These are phyloP conservation scores for Phylloporus sp. DNA, from an alignment of 1,284 basidiomycete species.

Conservation along the genomic window DNA sequence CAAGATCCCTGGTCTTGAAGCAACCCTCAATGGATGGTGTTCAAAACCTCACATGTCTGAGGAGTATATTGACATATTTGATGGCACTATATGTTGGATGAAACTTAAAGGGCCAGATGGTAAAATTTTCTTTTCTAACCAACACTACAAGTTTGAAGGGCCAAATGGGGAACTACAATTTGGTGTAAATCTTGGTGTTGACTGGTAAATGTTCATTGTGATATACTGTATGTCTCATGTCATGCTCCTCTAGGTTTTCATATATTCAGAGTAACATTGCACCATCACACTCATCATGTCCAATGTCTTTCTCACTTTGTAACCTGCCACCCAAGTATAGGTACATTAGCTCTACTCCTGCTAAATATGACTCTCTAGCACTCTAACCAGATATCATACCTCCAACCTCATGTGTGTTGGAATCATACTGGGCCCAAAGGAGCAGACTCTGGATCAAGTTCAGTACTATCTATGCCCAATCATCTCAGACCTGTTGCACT, in stretches of 20 bases:
- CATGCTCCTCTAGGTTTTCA: background rate
- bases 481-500: constrained; percentile 36
- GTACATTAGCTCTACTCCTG: background rate
- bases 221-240: background rate
- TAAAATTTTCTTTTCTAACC: background rate
- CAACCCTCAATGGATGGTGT: background rate
- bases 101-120: background rate
- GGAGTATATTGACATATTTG: background rate
- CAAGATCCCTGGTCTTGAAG: background rate
- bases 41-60: background rate
- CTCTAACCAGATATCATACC: background rate
- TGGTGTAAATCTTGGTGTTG: constrained; percentile 3
- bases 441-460: constrained; percentile 41
- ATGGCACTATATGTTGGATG: background rate
- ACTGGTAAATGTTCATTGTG: background rate
- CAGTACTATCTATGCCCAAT: constrained; percentile 39
- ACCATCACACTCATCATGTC: constrained; percentile 1
- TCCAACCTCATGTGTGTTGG: constrained; percentile 7
- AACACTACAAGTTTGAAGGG: background rate
- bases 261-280: constrained; percentile 2
- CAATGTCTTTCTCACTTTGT: background rate
- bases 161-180: background rate
- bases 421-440: constrained; percentile 48
- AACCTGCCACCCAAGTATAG: background rate
- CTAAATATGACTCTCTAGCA: no score